Evolutionary conservation across 2,329 filamentous ascomycete genomes (phyloP), one percentile per base, ranked within the genome.

Genomic region (Colletotrichum orbiculare): DNA sequence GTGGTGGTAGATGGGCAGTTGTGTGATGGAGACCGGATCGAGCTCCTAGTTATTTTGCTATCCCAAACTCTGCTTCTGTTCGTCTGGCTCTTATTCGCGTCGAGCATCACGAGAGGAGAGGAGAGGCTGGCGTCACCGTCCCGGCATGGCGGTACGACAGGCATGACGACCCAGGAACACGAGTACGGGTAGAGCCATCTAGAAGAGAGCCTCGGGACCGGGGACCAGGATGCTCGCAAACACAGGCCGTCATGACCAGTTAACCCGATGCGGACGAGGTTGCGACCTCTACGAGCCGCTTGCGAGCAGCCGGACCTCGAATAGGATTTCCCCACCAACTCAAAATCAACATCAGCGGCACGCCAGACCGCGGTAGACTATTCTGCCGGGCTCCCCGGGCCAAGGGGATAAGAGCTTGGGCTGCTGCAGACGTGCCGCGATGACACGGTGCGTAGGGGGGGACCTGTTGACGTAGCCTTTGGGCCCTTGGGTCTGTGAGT

Each of bases 291-390:
- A 9, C 9, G 42, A 35, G 10, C 12, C 46, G 25, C 45, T 34
- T 33, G 25, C 39, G 43, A 60, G 38, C 17, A 54, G 41, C 35
- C 25, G 25, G 25, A 25, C 25, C 8, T 15, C 13, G 25, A 48
- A 45, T 45, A 54, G 45, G 47, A 48, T 59, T 54, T 59, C 47
- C 60, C 35, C 54, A 47, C 25, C 46, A 38, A 57, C 39, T 8
- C 15, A 17, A 34, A 45, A 50, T 34, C 42, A 25, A 54, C 15
- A 42, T 10, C 4, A 25, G 4, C 25, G 4, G n/a, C 8, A 33
- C 43, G 58, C n/a, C 34, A 9, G 6, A 13, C 42, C 2, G 17
- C 17, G 17, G 17, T 15, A 15, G 41, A n/a, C 12, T 17, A 1
- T 17, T 17, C 17, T 10, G 34, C 37, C 54, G 41, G 12, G 38